phyloP scores from a whole-genome alignment of 768 basidiomycete species.

The Mycena capillaripes region DNA sequence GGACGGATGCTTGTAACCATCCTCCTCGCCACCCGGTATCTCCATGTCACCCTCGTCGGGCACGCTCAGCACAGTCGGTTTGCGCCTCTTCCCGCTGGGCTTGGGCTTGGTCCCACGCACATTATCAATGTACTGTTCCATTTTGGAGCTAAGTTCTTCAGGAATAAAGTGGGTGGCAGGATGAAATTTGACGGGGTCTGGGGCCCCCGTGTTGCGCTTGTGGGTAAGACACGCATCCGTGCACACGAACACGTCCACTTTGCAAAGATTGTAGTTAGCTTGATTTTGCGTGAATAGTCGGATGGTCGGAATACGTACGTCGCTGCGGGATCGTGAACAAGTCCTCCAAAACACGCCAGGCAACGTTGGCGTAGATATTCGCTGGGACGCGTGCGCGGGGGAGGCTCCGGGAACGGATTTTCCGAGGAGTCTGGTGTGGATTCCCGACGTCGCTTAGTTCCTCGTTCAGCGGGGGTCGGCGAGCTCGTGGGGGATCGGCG shows the following conservation, averaged over 20 bases:
- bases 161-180: constrained; percentile 28
- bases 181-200: constrained; percentile 18
- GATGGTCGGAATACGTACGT: background rate
- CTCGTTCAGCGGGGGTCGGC: no score
- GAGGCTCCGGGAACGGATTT: background rate
- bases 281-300: no score
- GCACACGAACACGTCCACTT: constrained; percentile 1
- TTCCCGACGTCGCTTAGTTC: background rate
- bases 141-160: background rate
- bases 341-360: background rate
- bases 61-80: background rate
- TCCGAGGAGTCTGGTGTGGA: background rate
- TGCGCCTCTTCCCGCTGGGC: background rate
- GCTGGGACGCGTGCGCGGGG: constrained; percentile 7
- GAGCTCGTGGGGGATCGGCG: background rate
- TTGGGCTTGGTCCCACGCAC: background rate
- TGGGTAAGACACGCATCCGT: constrained; percentile 38
- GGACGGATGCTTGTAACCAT: background rate
- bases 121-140: constrained; percentile 14
- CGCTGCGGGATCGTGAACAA: background rate
- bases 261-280: background rate
- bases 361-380: constrained; percentile 9
- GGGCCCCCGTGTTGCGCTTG: constrained; percentile 17
- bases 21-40: background rate
- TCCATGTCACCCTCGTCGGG: background rate